These are phyloP conservation scores for Wallacemonas rigidus DNA, from an alignment of 208 protist genomes.

Conservation along the genomic window DNA sequence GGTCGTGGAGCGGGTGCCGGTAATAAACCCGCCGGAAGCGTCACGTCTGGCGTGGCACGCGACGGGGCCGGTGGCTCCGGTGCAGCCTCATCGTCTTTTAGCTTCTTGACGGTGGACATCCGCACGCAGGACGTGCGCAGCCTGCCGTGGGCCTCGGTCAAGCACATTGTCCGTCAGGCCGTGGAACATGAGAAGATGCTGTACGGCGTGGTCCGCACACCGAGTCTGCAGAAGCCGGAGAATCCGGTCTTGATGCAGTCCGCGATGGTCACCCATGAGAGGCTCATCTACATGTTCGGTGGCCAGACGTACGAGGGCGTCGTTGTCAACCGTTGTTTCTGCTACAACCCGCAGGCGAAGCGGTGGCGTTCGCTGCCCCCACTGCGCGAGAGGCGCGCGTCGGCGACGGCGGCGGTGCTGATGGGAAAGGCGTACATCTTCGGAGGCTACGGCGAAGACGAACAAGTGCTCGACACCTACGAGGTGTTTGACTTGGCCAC, in stretches of 20 bases:
- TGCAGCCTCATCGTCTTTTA: constrained; percentile 21
- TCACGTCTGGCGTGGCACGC: background rate
- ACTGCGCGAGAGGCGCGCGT: constrained; percentile 34
- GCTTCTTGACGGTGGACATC: constrained; percentile 54
- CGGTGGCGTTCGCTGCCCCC: constrained; percentile 38
- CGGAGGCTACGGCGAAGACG: constrained; percentile 43
- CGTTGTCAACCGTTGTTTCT: constrained; percentile 41
- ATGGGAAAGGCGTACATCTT: constrained; percentile 42
- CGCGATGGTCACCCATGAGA: constrained; percentile 36
- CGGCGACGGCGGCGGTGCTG: constrained; percentile 30
- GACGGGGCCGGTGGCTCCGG: background rate
- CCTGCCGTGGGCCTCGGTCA: constrained; percentile 42
- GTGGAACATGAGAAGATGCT: constrained; percentile 31
- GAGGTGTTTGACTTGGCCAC: constrained; percentile 41
- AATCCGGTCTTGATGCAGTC: constrained; percentile 40
- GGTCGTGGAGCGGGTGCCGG: background rate
- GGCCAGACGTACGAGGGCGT: constrained; percentile 47
- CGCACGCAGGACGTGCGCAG: constrained; percentile 52
- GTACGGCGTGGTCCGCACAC: constrained; percentile 38
- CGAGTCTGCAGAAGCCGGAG: constrained; percentile 33
- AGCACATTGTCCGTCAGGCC: constrained; percentile 33
- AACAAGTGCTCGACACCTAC: constrained; percentile 43
- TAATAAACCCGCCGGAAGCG: background rate
- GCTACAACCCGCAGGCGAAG: constrained; percentile 39
- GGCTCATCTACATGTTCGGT: constrained; percentile 51